Evolutionary conservation across 257 asterid genomes (phyloP), one percentile per base, ranked within the genome.

Genomic region (Forsythia viridissima): DNA sequence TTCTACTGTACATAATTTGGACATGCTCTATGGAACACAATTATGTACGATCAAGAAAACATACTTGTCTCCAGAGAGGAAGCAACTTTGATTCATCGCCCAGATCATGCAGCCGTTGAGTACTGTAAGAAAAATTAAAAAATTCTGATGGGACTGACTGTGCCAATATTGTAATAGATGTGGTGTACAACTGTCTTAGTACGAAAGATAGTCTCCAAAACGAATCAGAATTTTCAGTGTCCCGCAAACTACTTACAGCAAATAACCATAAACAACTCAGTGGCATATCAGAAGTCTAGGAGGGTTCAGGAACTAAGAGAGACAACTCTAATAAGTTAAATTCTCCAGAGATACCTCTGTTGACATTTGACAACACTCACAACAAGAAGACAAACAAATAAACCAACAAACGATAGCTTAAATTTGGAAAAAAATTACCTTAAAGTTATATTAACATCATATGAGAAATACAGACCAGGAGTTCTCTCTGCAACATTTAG

Each of bases 41-140:
- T 37, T 13, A 24, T 70, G 9, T 21, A 39, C 10, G 15, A 15
- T 40, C 39, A 73, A 52, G 66, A 81, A 79, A 39, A 79, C 91
- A 79, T 85, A 96, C 99, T 88, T 94, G 99, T 92, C 95, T 90
- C 99, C 99, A 96, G 20, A 96, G 93, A 74, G 99, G 98, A 82
- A 96, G 97, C 86, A 89, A 71, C 87, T 90, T 96, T n/a, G 98
- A 86, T 85, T 96, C 98, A 74, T 94, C 98, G 43, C 96, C 96
- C 90, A 92, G 86, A 82, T 90, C 99, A 73, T 87, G 93, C 83
- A 93, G 84, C 71, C 94, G 84, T 80, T 96, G 97, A 81, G 89
- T 68, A 71, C 99, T 96, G 92, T 79, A 83, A 81, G 65, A 81
- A 43, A 79, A 80, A 46, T 24, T 79, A 77, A 15, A 75, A 78